These are phyloP conservation scores for Auricularia cornea DNA, from an alignment of 768 basidiomycete species.

Conservation along the genomic window DNA sequence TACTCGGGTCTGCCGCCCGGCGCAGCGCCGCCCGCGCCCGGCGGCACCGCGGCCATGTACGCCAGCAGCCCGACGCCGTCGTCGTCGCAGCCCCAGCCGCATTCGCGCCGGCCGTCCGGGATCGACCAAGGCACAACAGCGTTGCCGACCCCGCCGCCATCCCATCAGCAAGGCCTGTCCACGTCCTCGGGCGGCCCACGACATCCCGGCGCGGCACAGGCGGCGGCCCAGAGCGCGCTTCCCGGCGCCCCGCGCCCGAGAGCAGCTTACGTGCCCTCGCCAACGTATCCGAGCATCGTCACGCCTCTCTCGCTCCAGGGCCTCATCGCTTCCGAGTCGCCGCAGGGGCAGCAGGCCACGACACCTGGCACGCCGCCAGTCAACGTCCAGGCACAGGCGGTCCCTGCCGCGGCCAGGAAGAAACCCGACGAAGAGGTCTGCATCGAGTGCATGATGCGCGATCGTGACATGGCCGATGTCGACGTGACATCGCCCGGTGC, in stretches of 20 bases:
- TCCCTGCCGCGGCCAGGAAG: background rate
- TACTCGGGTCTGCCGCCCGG: background rate
- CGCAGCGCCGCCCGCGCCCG: background rate
- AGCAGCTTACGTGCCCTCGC: background rate
- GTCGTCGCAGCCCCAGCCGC: background rate
- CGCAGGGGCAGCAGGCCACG: background rate
- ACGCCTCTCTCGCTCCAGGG: background rate
- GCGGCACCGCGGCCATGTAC: background rate
- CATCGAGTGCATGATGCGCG: slow-evolving; percentile 96
- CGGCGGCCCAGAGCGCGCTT: background rate
- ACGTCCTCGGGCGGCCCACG: background rate
- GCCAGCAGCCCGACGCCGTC: background rate
- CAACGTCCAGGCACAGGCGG: background rate
- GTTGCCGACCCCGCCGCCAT: background rate
- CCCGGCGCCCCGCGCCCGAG: background rate
- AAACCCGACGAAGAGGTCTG: slow-evolving; percentile 54
- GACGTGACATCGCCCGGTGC: slow-evolving; percentile 76
- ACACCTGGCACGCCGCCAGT: background rate
- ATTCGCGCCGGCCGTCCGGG: background rate
- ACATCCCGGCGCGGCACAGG: background rate
- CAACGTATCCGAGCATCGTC: background rate
- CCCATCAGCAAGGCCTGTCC: background rate
- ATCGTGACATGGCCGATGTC: slow-evolving; percentile 96
- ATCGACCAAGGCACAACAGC: background rate
- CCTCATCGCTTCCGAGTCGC: background rate